Evolutionary conservation across 2,329 filamentous ascomycete species (phyloP), one percentile per base, ranked within the genome.

Genomic region (Fusarium metavorans): DNA sequence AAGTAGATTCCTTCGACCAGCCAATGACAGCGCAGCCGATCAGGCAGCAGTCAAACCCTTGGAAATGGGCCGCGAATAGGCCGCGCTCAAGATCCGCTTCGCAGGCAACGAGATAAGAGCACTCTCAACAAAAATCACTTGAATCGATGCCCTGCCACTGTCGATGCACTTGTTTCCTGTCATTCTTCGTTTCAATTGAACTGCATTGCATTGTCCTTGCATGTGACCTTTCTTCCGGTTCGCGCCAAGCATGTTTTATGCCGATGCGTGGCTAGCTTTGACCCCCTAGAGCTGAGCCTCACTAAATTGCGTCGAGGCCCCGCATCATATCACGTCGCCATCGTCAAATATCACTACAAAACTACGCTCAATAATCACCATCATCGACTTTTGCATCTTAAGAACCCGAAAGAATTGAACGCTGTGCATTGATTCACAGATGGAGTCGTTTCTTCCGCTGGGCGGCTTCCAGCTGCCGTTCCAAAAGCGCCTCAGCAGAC

Each of bases 401-500:
- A 18, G 34, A 48, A 11, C 35, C 9, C 9, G 11, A 41, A 9
- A 10, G 2, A n/a, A 20, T 34, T 25, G 14, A 16, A 27, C n/a
- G 18, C 45, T 35, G 14, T 13, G 37, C 5, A 61, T 2, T 34
- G 0, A 30, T 20, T 1, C 13, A 66, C 70, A 48, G 71, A 90
- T 89, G 88, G 87, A 87, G 66, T 87, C 87, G 1, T 85, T 88
- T 66, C 77, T 88, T n/a, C 85, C 87, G 11, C 79, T 85, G 57
- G 85, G 86, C 65, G 87, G 87, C 81, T 87, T 89, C 71, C 85
- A 88, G 82, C 82, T 89, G 81, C 87, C 90, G 58, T 88, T 91
- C 68, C 89, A 91, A 81, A 87, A 89, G 70, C 88, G 90, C 64
- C 87, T 94, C 20, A 93, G 91, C 75, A 88, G 93, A 78, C 89